Base-by-base conservation (phyloP, 805 yeast species). In the Cyberlindnera mississippiensis region DNA sequence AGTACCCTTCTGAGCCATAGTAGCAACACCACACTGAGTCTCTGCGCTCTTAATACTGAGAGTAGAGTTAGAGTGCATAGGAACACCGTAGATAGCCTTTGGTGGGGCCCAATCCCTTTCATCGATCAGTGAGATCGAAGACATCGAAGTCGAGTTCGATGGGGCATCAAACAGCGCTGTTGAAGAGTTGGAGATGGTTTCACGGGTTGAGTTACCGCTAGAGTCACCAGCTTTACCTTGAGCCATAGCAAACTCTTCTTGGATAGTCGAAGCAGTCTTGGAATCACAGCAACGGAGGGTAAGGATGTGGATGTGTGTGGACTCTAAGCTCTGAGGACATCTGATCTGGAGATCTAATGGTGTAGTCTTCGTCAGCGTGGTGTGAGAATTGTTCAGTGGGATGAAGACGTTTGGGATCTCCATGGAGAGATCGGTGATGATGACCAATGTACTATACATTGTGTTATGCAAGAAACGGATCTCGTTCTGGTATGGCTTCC, bases 131-230 rank as follows among this genome's bases (percentile, higher is more conserved):
- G 50, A 46, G 8, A 51, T 33, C 10, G 55, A 48, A 12, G 52
- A 47, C 59, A 56, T 55, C 17, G 52, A 44, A 1, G 61, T 53
- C 16, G 57, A 51, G 34, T 46, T 54, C 4, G 56, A 50, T 18
- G 61, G 55, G 22, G 41, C 41, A 32, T 52, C 56, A 33, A 53
- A 53, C 28, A 48, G 31, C 3, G 32, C 37, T 24, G 44, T 40
- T 19, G 45, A 42, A 12, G 46, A 42, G 30, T 35, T 46, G 17
- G 51, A 50, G 5, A 41, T 28, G 14, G 40, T 38, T 26, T 44
- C 53, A 9, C 44, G 35, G 1, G 28, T 35, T 12, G 34, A 28
- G 27, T 35, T 38, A 4, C 19, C 42, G 7, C 31, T 26, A 24
- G 38, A 33, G 11, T 32, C 33, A 6, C n/a, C n/a, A n/a, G n/a